Evolutionary conservation across 257 asterid species (phyloP), one percentile per base, ranked within the genome.

Genomic region (Paraleonurus japonicus): DNA sequence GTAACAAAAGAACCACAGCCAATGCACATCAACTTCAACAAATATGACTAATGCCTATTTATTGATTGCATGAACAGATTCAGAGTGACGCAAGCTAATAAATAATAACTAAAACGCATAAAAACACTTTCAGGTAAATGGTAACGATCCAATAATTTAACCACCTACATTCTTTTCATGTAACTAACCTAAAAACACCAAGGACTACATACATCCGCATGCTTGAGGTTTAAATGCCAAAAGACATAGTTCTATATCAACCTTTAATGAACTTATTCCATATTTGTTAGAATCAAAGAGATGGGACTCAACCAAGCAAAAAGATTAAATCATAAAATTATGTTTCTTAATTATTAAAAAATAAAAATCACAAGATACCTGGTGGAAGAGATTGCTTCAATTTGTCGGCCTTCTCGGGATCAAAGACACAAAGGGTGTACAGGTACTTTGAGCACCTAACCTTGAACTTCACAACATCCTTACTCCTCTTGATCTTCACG

Each of bases 361-460:
- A 28, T 28, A 16, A 48, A 2, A 70, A 66, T 17, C 35, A 51
- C 54, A 54, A 37, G 58, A 24, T 20, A 82, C 87, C 89, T 63
- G 89, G 89, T 17, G 89, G 87, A 54, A 85, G 87, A 41, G 89
- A 82, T 61, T 85, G 87, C 87, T 82, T 85, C 81, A 85, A 70
- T 41, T 85, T 82, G 71, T 82, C 85, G 0, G 89, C 87, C 78
- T 85, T 85, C 77, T 78, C 81, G 0, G 70, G 26, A 20, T 85
- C 89, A 62, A 78, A 80, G 63, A 85, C 87, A 65, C 85, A 82
- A 17, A 82, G 89, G 7, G 89, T 82, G 78, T 85, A 82, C 4
- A 85, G 72, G 78, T 85, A 85, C 82, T 85, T 82, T 0, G 87
- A 85, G 82, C 89, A 85, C 75, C 89, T 64, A 77, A 84, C 89